These are phyloP conservation scores for Albugo laibachii DNA, from an alignment of 352 stramenopile genomes.

Conservation along the genomic window DNA sequence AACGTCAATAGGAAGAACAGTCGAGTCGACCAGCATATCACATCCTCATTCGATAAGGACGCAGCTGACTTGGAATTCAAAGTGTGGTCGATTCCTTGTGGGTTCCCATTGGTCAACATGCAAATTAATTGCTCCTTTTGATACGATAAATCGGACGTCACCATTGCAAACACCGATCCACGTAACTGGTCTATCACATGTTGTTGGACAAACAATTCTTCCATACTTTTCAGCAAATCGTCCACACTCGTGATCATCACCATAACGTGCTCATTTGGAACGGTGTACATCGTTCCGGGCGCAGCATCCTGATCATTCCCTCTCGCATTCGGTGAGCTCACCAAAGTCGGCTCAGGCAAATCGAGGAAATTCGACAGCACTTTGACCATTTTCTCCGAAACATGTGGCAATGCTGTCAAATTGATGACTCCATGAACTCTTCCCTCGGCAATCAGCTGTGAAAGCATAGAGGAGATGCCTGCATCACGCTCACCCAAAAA, in stretches of 20 bases:
- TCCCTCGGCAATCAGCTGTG: constrained; percentile 33
- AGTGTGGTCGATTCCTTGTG: constrained; percentile 13
- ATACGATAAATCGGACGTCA: constrained; percentile 30
- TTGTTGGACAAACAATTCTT: constrained; percentile 1
- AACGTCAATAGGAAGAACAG: constrained; percentile 59
- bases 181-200: constrained; percentile 1
- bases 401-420: constrained; percentile 26
- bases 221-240: constrained; percentile 3
- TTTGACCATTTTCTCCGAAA: constrained; percentile 51
- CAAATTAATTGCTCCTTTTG: constrained; percentile 48
- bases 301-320: background rate
- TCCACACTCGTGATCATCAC: constrained; percentile 4
- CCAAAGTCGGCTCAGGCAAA: constrained; percentile 23
- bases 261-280: background rate
- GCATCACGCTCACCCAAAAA: constrained; percentile 36
- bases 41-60: constrained; percentile 25
- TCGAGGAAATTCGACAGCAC: constrained; percentile 56
- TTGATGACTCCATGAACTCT: constrained; percentile 41
- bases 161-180: constrained; percentile 31
- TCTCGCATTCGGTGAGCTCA: background rate
- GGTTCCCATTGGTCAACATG: constrained; percentile 32
- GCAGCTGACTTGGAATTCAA: constrained; percentile 12
- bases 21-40: constrained; percentile 53
- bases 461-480: constrained; percentile 26
- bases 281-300: background rate